phyloP scores from a whole-genome alignment of 2,329 filamentous ascomycete genomes.

The Leptographium lundbergii region DNA sequence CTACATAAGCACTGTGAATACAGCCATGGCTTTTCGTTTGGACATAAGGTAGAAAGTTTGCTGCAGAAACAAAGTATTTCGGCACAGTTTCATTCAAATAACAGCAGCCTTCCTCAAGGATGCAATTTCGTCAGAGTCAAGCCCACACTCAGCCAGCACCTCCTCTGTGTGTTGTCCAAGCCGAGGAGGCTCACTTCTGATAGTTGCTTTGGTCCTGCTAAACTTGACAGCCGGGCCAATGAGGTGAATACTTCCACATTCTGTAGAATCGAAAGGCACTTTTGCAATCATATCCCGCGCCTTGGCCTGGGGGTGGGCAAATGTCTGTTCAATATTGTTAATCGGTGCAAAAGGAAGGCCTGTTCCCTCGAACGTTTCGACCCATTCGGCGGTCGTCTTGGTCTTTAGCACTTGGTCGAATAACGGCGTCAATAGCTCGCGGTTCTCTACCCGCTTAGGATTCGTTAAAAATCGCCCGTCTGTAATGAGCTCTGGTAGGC shows the following conservation, averaged over 20 bases:
- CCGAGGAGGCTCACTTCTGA: not conserved
- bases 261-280: not conserved
- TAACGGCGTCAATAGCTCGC: not conserved
- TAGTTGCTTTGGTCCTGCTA: not conserved
- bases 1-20: no score
- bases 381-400: slow-evolving; percentile 1
- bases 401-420: not conserved
- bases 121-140: not conserved
- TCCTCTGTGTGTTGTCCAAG: slow-evolving; percentile 1
- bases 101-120: not conserved
- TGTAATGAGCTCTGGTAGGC: not conserved
- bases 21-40: no score
- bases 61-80: not conserved
- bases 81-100: not conserved
- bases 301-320: slow-evolving; percentile 3
- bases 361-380: not conserved
- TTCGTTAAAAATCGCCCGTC: not conserved
- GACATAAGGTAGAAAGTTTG: no score
- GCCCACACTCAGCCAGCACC: not conserved
- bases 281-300: slow-evolving; percentile 4
- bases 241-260: not conserved
- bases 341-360: slow-evolving; percentile 4
- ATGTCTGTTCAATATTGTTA: slow-evolving; percentile 4
- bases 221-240: slow-evolving; percentile 8
- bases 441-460: slow-evolving; percentile 2